These are phyloP conservation scores for Mentha longifolia DNA, from an alignment of 257 asterid species.

Conservation along the genomic window DNA sequence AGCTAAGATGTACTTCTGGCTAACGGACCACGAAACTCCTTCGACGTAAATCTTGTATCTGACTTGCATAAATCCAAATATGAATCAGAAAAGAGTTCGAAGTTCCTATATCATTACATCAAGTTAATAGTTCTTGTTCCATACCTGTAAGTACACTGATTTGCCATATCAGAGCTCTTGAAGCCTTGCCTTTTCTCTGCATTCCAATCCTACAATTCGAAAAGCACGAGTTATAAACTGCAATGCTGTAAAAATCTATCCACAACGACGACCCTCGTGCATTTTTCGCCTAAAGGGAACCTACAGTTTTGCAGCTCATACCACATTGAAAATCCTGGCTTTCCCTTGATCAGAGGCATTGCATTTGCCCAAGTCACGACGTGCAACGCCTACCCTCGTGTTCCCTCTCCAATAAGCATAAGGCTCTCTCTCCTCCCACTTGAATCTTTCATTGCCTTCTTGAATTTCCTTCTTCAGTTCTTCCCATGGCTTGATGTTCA, in stretches of 20 bases:
- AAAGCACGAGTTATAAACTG: background rate
- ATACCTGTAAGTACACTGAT: slow-evolving; percentile 77
- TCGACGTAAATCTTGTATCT: slow-evolving; percentile 86
- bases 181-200: slow-evolving; percentile 61
- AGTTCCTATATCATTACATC: background rate
- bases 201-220: slow-evolving; percentile 62
- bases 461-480: slow-evolving; percentile 58
- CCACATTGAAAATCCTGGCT: slow-evolving; percentile 66
- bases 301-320: slow-evolving; percentile 29
- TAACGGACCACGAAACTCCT: slow-evolving; percentile 90
- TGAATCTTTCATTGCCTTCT: slow-evolving; percentile 50
- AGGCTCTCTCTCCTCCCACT: slow-evolving; percentile 77
- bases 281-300: background rate
- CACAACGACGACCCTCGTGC: too few relatives aligned
- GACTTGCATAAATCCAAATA: slow-evolving; percentile 20
- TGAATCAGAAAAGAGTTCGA: background rate
- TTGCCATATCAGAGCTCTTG: slow-evolving; percentile 58
- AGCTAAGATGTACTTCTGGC: slow-evolving; percentile 84
- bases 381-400: slow-evolving; percentile 39
- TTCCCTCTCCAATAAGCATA: slow-evolving; percentile 93
- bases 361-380: slow-evolving; percentile 57
- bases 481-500: slow-evolving; percentile 83
- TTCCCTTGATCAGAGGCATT: slow-evolving; percentile 55
- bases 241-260: background rate
- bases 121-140: background rate